These are phyloP conservation scores for Candida anglica DNA, from an alignment of 805 yeast genomes.

Conservation along the genomic window DNA sequence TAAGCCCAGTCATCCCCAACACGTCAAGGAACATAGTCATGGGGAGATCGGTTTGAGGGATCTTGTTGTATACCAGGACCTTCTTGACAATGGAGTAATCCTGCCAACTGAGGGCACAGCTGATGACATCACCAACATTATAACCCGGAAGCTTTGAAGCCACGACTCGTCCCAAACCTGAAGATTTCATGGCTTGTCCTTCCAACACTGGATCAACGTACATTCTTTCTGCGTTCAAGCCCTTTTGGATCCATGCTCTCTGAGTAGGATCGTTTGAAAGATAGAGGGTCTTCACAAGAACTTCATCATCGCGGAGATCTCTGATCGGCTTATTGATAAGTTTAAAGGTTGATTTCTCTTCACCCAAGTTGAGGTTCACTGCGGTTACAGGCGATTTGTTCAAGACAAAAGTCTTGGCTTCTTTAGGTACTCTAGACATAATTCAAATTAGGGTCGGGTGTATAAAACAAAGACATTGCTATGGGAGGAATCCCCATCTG, in stretches of 20 bases:
- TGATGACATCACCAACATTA: conserved; percentile 41
- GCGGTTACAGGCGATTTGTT: conserved; percentile 17
- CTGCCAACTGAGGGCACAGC: conserved; percentile 43
- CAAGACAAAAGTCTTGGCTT: conserved; percentile 15
- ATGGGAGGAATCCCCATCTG: too few relatives aligned
- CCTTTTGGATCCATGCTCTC: conserved; percentile 50
- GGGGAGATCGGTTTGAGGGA: conserved; percentile 27
- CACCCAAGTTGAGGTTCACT: conserved; percentile 17
- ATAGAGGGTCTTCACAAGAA: conserved; percentile 42
- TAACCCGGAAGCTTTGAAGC: conserved; percentile 40
- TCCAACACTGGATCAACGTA: conserved; percentile 36
- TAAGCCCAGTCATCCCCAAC: conserved; percentile 55
- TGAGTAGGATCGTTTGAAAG: conserved; percentile 63
- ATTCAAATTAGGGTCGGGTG: too few relatives aligned
- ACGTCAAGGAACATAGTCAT: conserved; percentile 43
- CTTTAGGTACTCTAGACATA: conserved; percentile 7
- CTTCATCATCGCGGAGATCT: conserved; percentile 29
- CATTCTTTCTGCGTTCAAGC: conserved; percentile 20
- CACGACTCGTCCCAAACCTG: conserved; percentile 48
- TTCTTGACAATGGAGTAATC: conserved; percentile 38
- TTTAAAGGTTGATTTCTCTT: conserved; percentile 23
- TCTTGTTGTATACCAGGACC: conserved; percentile 19
- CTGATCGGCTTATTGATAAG: conserved; percentile 8
- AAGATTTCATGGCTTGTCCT: conserved; percentile 42
- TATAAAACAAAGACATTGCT: too few relatives aligned